Evolutionary conservation across 305 asterid species (phyloP).

Genomic region (Andrographis paniculata): DNA sequence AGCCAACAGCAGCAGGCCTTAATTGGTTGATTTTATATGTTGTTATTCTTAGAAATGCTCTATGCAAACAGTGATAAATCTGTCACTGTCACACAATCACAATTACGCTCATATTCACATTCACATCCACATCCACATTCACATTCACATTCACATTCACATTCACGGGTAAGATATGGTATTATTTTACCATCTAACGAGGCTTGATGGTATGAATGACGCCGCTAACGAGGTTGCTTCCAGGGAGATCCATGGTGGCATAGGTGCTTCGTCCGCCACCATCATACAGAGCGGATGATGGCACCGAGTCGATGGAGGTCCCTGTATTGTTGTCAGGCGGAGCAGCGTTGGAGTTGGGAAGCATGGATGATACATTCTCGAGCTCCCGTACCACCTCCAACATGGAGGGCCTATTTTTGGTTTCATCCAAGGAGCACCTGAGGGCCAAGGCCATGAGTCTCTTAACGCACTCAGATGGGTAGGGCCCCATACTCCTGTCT

Average conservation of each 20-base stretch:
- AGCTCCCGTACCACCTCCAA: constrained; percentile 75
- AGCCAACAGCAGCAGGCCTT: no score
- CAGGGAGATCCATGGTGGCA: constrained; percentile 29
- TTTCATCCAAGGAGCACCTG: constrained; percentile 63
- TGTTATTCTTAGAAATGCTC: no score
- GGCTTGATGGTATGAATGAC: constrained; percentile 39
- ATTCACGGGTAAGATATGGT: no score
- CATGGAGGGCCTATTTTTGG: constrained; percentile 62
- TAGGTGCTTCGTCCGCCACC: constrained; percentile 25
- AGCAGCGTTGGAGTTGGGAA: constrained; percentile 22
- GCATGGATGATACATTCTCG: constrained; percentile 42
- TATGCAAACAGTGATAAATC: no score
- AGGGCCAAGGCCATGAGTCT: constrained; percentile 59
- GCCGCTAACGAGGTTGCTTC: constrained; percentile 60
- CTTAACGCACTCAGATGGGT: constrained; percentile 53
- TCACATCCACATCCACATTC: not conserved
- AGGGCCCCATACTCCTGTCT: constrained; percentile 74
- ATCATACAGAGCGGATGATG: constrained; percentile 26
- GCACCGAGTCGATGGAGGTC: constrained; percentile 26
- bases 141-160: no score
- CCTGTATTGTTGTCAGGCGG: constrained; percentile 10
- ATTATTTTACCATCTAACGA: constrained; percentile 37
- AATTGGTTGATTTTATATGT: no score
- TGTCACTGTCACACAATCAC: not conserved
- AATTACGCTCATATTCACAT: not conserved